A percentile compares a stretch with the other conserved stretches of the same genome.
Evolutionary conservation across 2,329 filamentous ascomycete species (phyloP).

Genomic region (Alternaria solani): DNA sequence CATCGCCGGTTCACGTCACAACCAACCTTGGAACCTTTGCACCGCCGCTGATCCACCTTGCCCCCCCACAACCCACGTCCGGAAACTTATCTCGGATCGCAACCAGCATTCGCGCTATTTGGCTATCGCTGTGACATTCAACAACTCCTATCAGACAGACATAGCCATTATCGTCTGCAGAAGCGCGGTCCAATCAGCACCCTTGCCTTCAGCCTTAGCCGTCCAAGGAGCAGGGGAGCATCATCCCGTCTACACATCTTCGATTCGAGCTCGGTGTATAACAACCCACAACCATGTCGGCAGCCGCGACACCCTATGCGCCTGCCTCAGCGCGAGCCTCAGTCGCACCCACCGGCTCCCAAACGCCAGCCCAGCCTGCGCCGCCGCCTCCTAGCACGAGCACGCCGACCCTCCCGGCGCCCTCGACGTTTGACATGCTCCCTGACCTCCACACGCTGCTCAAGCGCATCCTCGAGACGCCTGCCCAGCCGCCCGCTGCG

Average conservation of each 20-base stretch:
- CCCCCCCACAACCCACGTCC: conserved; percentile 35
- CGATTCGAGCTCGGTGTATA: conserved; percentile 7
- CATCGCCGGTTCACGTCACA: conserved; percentile 34
- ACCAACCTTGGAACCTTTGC: conserved; percentile 2
- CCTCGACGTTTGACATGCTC: conserved; percentile 84
- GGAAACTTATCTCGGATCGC: conserved; percentile 26
- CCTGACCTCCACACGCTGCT: conserved; percentile 83
- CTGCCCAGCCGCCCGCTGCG: conserved; percentile 43
- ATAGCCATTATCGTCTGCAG: conserved; percentile 14
- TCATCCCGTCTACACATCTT: conserved; percentile 26
- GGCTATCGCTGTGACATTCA: conserved; percentile 14
- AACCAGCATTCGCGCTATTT: conserved; percentile 16
- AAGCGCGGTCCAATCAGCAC: conserved; percentile 26
- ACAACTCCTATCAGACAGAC: conserved; percentile 6
- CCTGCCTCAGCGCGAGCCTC: conserved; percentile 43
- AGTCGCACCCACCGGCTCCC: conserved; percentile 41
- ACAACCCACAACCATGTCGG: conserved; percentile 40
- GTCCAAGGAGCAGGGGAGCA: conserved; percentile 25
- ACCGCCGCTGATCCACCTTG: conserved; percentile 15
- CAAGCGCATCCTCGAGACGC: conserved; percentile 69
- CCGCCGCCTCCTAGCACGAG: conserved; percentile 39
- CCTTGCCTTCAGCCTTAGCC: conserved; percentile 21
- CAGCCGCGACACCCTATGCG: conserved; percentile 44
- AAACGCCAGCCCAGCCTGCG: conserved; percentile 33
- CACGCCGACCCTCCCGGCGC: conserved; percentile 71